phyloP scores from a whole-genome alignment of 768 basidiomycete species.

The Infundibulicybe gibba region DNA sequence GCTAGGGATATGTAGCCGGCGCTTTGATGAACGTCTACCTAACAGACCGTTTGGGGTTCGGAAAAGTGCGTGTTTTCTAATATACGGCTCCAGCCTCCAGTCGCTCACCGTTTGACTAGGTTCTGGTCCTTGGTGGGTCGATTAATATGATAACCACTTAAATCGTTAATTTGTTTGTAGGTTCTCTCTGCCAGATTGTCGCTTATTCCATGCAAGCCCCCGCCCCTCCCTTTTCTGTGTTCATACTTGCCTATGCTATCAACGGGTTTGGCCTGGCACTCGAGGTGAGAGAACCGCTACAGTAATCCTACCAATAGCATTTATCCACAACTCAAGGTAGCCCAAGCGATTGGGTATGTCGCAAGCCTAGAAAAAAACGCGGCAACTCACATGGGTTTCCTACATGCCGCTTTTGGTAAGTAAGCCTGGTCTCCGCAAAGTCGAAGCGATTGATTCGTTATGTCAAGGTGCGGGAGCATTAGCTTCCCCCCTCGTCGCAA shows the following conservation, averaged over 20 bases:
- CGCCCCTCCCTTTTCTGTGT: constrained; percentile 61
- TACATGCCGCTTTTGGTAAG: constrained; percentile 60
- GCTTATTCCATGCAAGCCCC: constrained; percentile 52
- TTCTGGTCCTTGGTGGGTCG: constrained; percentile 15
- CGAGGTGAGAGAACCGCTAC: constrained; percentile 29
- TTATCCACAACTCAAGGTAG: constrained; percentile 36
- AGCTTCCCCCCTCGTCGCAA: constrained; percentile 55
- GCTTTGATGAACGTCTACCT: constrained; percentile 35
- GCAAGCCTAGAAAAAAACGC: constrained; percentile 47
- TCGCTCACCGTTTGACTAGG: constrained; percentile 4
- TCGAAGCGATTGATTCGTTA: no score
- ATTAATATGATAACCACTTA: neutral
- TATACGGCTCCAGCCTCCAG: neutral
- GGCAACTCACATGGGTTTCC: constrained; percentile 59
- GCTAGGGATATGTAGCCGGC: constrained; percentile 37
- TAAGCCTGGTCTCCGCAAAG: neutral
- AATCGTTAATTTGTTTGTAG: constrained; percentile 18
- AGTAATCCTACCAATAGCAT: neutral
- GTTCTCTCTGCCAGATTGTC: constrained; percentile 46
- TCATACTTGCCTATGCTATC: constrained; percentile 42
- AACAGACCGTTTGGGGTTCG: constrained; percentile 34
- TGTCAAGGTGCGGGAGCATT: constrained; percentile 43
- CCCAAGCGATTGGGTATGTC: constrained; percentile 65
- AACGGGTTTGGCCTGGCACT: constrained; percentile 41
- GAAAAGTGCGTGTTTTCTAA: constrained; percentile 27